A percentile compares a stretch with the other conserved stretches of the same genome.
Evolutionary conservation across 2,329 filamentous ascomycete genomes (phyloP).

Genomic region (Arthrobotrys sinensis): DNA sequence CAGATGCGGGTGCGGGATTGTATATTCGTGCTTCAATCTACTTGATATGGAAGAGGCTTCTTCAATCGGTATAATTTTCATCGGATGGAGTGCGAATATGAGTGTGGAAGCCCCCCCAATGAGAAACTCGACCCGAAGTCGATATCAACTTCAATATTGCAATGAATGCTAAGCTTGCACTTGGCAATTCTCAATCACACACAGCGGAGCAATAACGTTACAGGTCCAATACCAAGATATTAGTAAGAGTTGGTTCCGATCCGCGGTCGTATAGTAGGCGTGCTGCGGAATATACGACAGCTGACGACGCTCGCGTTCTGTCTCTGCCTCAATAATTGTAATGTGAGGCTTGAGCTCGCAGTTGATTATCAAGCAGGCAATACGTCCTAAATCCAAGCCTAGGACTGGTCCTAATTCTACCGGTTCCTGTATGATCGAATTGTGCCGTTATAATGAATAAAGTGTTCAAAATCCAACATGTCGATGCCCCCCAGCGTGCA

Average conservation of each 20-base stretch:
- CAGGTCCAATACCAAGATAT: not conserved
- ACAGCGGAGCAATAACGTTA: not conserved
- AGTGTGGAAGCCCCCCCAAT: too few relatives aligned
- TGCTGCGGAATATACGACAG: constrained; percentile 5
- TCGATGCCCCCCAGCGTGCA: too few relatives aligned
- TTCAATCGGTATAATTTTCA: too few relatives aligned
- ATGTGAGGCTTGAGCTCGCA: not conserved
- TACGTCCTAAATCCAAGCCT: not conserved
- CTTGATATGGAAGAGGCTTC: not conserved
- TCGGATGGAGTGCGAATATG: too few relatives aligned
- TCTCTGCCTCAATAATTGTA: not conserved
- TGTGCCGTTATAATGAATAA: too few relatives aligned
- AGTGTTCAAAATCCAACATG: too few relatives aligned
- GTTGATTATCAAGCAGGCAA: not conserved
- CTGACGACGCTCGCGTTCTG: constrained; percentile 4
- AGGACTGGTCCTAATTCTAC: too few relatives aligned
- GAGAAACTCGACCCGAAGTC: too few relatives aligned
- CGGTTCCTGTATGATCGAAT: too few relatives aligned
- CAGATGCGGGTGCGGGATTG: constrained; percentile 40
- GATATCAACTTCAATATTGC: too few relatives aligned
- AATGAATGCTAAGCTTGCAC: too few relatives aligned
- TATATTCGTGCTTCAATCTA: not conserved
- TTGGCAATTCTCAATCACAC: not conserved
- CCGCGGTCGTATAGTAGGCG: not conserved
- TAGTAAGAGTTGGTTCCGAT: constrained; percentile 9